Evolutionary conservation across 1,139 yeast species (phyloP).

Genomic region (Saccharomyces hybrid): DNA sequence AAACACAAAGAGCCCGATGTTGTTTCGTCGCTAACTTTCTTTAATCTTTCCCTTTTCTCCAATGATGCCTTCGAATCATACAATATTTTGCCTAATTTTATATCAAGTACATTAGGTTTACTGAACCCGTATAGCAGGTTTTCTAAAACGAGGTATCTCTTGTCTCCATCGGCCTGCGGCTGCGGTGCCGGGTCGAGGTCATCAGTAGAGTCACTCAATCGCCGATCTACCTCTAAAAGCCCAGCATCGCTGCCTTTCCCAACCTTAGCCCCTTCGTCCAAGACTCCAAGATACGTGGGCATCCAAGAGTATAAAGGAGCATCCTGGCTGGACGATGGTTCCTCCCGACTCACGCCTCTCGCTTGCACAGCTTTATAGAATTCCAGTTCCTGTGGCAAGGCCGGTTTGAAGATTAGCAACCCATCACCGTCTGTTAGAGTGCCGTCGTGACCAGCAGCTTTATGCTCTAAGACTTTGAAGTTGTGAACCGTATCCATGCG

Average conservation of each 20-base stretch:
- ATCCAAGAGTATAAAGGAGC: conserved; percentile 46
- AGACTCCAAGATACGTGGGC: conserved; percentile 39
- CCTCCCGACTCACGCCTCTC: conserved; percentile 6
- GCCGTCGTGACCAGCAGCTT: conserved; percentile 93
- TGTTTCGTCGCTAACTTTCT: conserved; percentile 56
- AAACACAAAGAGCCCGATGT: conserved; percentile 73
- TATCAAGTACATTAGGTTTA: conserved; percentile 70
- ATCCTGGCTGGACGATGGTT: conserved; percentile 30
- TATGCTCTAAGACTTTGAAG: conserved; percentile 30
- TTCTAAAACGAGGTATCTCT: conserved; percentile 56
- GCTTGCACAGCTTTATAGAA: conserved; percentile 45
- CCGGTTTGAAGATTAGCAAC: conserved; percentile 62
- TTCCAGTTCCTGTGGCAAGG: conserved; percentile 55
- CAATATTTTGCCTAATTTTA: conserved; percentile 67
- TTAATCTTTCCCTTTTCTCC: conserved; percentile 58
- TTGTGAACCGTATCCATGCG: conserved; percentile 9
- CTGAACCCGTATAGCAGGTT: conserved; percentile 57
- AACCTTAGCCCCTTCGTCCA: conserved; percentile 34
- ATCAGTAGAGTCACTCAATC: not conserved
- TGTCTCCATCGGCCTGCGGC: conserved; percentile 4
- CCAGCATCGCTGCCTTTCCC: conserved; percentile 2
- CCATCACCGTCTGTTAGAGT: conserved; percentile 56
- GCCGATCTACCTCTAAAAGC: conserved; percentile 5
- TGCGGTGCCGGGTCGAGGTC: conserved; percentile 6
- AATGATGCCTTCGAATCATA: conserved; percentile 53